A percentile compares a stretch with the other conserved stretches of the same genome.
Conservation (phyloP, 495 filamentous ascomycete species). For the Daldinia decipiens region DNA sequence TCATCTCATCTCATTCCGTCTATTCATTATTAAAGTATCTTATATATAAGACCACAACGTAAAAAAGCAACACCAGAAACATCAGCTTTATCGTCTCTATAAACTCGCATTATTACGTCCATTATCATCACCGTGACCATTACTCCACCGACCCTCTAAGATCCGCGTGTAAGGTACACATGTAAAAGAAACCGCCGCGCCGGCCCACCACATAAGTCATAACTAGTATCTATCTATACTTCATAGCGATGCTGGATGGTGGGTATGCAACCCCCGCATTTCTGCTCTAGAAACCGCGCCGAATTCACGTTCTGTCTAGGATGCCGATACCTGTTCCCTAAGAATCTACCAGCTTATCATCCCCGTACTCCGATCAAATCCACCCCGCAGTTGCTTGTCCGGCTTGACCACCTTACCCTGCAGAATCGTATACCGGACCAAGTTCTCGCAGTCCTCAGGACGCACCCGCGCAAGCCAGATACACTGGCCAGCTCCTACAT, state of each 20-base stretch:
- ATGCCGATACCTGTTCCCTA: background rate
- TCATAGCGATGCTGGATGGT: background rate
- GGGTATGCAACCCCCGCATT: background rate
- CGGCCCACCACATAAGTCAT: background rate
- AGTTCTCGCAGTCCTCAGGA: slow-evolving; percentile 94
- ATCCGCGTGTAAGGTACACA: background rate
- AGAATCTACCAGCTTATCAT: slow-evolving; percentile 81
- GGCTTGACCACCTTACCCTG: slow-evolving; percentile 95
- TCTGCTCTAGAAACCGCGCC: background rate
- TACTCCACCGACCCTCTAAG: background rate
- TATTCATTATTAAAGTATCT: no score
- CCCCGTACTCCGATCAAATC: slow-evolving; percentile 84
- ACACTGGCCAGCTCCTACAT: slow-evolving; percentile 79
- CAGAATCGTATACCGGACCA: slow-evolving; percentile 87
- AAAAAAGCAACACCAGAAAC: no score
- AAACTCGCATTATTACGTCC: background rate
- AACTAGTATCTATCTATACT: background rate
- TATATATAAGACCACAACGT: no score
- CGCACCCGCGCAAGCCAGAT: slow-evolving; percentile 92
- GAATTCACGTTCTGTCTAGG: slow-evolving; percentile 3
- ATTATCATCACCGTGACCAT: background rate
- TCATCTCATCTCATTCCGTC: no score
- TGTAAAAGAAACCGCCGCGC: background rate
- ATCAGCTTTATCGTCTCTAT: no score
- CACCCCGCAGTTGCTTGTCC: slow-evolving; percentile 81